Evolutionary conservation across 1,139 yeast species (phyloP).

Genomic region (Geotrichum macrosporum): DNA sequence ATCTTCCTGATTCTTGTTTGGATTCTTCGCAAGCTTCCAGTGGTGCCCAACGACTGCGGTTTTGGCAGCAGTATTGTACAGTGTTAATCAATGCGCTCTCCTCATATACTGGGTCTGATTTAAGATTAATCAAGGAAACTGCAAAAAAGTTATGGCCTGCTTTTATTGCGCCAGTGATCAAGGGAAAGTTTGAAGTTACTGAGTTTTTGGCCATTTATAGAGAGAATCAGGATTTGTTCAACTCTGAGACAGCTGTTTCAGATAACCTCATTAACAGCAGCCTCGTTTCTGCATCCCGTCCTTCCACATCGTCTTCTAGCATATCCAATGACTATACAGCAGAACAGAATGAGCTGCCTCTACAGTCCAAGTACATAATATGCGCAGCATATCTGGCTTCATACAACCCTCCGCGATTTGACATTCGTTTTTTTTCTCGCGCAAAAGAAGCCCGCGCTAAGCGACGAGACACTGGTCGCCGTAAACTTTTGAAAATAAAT

Average conservation of each 20-base stretch:
- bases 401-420: conserved; percentile 56
- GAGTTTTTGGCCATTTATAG: conserved; percentile 50
- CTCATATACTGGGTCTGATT: conserved; percentile 53
- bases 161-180: conserved; percentile 44
- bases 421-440: conserved; percentile 56
- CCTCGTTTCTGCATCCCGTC: background rate
- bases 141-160: conserved; percentile 49
- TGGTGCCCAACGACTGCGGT: conserved; percentile 20
- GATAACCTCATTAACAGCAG: conserved; percentile 26
- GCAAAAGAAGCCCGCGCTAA: conserved; percentile 49
- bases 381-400: conserved; percentile 72
- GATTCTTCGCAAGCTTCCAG: conserved; percentile 4
- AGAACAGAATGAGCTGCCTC: conserved; percentile 40
- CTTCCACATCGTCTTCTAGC: background rate
- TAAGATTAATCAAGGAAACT: conserved; percentile 45
- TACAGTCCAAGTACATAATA: conserved; percentile 55
- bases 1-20: conserved; percentile 14
- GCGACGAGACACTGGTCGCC: conserved; percentile 43
- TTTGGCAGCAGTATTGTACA: conserved; percentile 23
- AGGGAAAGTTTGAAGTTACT: conserved; percentile 36
- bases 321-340: background rate
- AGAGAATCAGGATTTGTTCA: conserved; percentile 43
- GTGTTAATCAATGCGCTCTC: conserved; percentile 51
- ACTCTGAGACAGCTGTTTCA: conserved; percentile 42
- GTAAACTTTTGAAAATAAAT: conserved; percentile 47